Evolutionary conservation across 768 basidiomycete genomes (phyloP).

Genomic region (Russula griseocarnosa): DNA sequence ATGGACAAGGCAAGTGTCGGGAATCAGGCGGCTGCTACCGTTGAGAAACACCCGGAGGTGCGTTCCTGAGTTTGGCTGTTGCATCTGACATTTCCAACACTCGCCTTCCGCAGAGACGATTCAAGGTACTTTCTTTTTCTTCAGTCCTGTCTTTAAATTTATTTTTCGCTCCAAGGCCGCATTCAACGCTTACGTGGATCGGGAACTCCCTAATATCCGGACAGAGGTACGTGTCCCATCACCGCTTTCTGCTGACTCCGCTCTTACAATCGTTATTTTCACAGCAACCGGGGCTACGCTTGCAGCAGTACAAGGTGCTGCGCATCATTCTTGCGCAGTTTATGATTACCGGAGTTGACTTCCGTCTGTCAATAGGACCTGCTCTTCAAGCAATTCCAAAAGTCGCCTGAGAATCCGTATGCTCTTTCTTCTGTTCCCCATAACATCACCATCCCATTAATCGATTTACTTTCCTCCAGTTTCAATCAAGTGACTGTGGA

Average conservation of each 20-base stretch:
- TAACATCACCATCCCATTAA: slow-evolving; percentile 7
- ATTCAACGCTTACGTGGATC: slow-evolving; percentile 87
- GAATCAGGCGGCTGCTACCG: slow-evolving; percentile 75
- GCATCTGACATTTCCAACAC: slow-evolving; percentile 19
- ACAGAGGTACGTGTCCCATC: slow-evolving; percentile 53
- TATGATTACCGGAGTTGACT: neutral
- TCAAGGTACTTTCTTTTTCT: slow-evolving; percentile 56
- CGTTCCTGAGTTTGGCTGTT: slow-evolving; percentile 7
- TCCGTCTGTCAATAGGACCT: slow-evolving; percentile 52
- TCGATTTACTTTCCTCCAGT: slow-evolving; percentile 37
- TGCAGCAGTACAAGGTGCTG: slow-evolving; percentile 84
- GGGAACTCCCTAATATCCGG: slow-evolving; percentile 74
- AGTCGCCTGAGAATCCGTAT: slow-evolving; percentile 92
- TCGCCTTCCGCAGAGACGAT: slow-evolving; percentile 60
- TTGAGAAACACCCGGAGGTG: slow-evolving; percentile 94
- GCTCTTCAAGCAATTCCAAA: slow-evolving; percentile 92
- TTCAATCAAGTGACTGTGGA: slow-evolving; percentile 79
- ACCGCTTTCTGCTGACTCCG: neutral
- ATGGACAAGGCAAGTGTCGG: slow-evolving; percentile 91
- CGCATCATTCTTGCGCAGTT: slow-evolving; percentile 13
- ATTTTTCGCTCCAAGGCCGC: slow-evolving; percentile 50
- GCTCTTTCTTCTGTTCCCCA: slow-evolving; percentile 31
- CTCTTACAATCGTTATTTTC: slow-evolving; percentile 10
- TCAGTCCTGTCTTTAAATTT: neutral
- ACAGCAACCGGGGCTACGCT: slow-evolving; percentile 82